A percentile compares a stretch with the other conserved stretches of the same genome.
phyloP scores from a whole-genome alignment of 805 yeast genomes.

The Metschnikowia sp. region DNA sequence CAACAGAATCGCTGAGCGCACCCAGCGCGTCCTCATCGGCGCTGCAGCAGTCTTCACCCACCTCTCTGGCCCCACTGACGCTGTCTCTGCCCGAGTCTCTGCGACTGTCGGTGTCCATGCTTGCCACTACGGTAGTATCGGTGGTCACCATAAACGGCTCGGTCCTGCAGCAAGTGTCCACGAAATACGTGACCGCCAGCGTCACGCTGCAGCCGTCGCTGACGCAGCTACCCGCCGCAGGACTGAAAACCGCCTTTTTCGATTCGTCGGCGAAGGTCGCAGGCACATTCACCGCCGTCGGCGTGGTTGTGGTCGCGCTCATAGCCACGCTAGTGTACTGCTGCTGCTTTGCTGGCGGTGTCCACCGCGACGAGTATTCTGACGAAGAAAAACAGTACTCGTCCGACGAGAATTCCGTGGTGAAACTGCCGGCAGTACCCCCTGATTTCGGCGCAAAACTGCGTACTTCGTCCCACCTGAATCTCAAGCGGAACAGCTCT shows the following conservation, averaged over 20 bases:
- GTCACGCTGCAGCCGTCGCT: constrained; percentile 3
- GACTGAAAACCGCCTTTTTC: constrained; percentile 48
- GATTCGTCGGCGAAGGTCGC: constrained; percentile 73
- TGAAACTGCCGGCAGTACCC: constrained; percentile 15
- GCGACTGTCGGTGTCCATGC: background rate
- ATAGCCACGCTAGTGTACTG: constrained; percentile 41
- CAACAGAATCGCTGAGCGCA: background rate
- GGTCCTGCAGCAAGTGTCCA: constrained; percentile 19
- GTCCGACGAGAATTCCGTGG: constrained; percentile 28
- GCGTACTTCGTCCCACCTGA: constrained; percentile 9
- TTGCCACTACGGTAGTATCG: constrained; percentile 29
- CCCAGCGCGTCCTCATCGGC: background rate
- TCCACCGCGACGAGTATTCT: constrained; percentile 25
- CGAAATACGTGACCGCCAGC: constrained; percentile 23
- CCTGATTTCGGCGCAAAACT: constrained; percentile 9
- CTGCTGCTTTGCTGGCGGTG: constrained; percentile 28
- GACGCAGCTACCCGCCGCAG: background rate
- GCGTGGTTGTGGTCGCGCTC: constrained; percentile 51
- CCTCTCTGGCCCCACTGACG: background rate
- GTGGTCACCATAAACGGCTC: constrained; percentile 33
- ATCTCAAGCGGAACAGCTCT: constrained; percentile 32
- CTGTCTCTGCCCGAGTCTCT: background rate
- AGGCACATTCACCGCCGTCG: constrained; percentile 81
- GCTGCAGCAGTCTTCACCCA: background rate
- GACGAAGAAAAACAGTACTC: constrained; percentile 40